A percentile compares a stretch with the other conserved stretches of the same genome.
Conservation (phyloP, 306 rosid species). For the Quillaja saponaria region DNA sequence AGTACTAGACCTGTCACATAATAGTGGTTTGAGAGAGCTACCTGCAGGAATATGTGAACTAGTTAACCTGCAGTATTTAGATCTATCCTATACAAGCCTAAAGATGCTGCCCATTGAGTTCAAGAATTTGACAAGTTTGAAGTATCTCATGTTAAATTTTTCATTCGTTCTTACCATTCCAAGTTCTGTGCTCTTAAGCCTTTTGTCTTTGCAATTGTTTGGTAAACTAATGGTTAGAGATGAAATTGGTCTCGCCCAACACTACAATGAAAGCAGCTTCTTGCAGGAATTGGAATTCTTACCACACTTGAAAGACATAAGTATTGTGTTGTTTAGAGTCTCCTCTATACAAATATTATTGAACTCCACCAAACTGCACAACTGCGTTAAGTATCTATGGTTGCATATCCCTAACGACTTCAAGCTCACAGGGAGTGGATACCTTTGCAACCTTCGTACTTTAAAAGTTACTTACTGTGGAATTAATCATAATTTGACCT, state of each 20-base stretch:
- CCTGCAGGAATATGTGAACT: background rate
- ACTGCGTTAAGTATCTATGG: too few relatives aligned
- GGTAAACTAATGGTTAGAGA: background rate
- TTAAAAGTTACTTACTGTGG: background rate
- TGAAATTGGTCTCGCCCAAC: too few relatives aligned
- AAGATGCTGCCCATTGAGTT: background rate
- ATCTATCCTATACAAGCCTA: background rate
- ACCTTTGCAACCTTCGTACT: fast-evolving
- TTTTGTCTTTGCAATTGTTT: background rate
- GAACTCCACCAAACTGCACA: too few relatives aligned
- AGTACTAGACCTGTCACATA: conserved; percentile 15
- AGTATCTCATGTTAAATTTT: background rate
- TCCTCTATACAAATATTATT: too few relatives aligned
- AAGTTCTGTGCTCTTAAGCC: background rate
- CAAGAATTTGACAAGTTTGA: conserved; percentile 12
- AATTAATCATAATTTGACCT: conserved; percentile 30
- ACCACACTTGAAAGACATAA: too few relatives aligned
- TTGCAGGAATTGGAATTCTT: too few relatives aligned
- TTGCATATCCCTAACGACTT: too few relatives aligned
- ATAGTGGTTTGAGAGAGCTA: background rate
- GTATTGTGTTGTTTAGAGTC: too few relatives aligned
- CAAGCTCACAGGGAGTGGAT: background rate
- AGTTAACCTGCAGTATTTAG: conserved; percentile 10
- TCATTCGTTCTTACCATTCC: background rate
- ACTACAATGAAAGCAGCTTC: too few relatives aligned